Base-by-base conservation (phyloP, 2,329 filamentous ascomycete genomes). In the Talaromyces verruculosus region DNA sequence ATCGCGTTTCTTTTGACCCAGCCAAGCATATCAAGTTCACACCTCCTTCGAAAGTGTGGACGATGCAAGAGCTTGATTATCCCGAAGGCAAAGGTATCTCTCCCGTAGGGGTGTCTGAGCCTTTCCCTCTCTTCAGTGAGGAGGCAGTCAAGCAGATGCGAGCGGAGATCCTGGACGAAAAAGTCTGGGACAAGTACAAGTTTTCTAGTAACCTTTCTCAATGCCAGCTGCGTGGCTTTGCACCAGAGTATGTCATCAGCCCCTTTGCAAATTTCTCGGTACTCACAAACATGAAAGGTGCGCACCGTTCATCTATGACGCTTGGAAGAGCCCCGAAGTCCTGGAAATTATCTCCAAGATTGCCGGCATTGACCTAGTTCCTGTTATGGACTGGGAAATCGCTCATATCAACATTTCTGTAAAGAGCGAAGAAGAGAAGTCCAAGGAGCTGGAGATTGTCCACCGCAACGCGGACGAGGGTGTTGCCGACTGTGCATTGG, bases 261-360 rank as follows among this genome's bases (percentile, higher is more conserved):
- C 45, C 39, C 39, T 65, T 58, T 35, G 15, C 19, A 51, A 43
- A n/a, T 4, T 13, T 43, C 51, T 30, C 28, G 37, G 15, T 57
- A 57, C 53, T 45, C 57, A 60, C 37, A 17, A 28, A 30, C 8
- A 15, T 65, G 1, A 35, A 37, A 87, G 85, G 67, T 84, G 85
- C 70, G 87, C 87, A 1, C 88, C 88, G 0, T 91, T 91, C 69
- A 83, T 86, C 4, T 88, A 89, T 70, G 84, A 84, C 65, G 84
- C 84, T 2, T 89, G 86, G 87, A 85, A 82, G 65, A 81, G 82
- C 57, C 84, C 86, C 0, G 78, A 84, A 65, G 79, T 80, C 0
- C 76, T 85, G 3, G 72, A 72, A 0, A 81, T 81, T 11, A 74
- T 87, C 35, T 86, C 84, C 8, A 76, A 82, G 63, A 78, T 87